Evolutionary conservation across 1,139 yeast species (phyloP), one percentile per base, ranked within the genome.

Genomic region (Saccharomycopsis hybrid): DNA sequence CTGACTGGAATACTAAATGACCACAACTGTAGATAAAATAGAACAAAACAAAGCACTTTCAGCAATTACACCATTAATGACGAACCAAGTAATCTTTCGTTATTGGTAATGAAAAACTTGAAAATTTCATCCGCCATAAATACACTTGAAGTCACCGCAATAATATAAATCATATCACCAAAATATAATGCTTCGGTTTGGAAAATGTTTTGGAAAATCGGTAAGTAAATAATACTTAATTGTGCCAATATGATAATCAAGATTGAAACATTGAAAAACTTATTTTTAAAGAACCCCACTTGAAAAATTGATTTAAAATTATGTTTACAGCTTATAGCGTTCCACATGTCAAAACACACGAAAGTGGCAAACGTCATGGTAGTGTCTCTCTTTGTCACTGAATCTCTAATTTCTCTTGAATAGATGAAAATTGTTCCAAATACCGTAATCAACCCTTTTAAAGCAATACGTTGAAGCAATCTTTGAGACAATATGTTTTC

Each of bases 281-380:
- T 79, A 68, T 92, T 92, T 9, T 75, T 70, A 62, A 86, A 70
- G 33, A 76, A 56, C 0, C 97, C 97, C 54, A 89, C 63, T 60
- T 85, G 85, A 60, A 87, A 83, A 18, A 85, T 77, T 2, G 95
- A 85, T 64, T 87, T 89, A 44, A 88, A 76, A 55, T 83, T 76
- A 56, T 94, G 95, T 61, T 97, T 87, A 65, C 96, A 90, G 7
- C 96, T 72, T 57, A 92, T 73, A 0, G 97, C 98, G 65, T 89
- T 92, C 70, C 92, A 92, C 95, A 92, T 85, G 66, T 92, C 98
- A 62, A 82, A 92, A 52, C 90, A 72, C 9, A 92, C 97, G 68
- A 92, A 92, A 64, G 97, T 87, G 0, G 97, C 92, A 62, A 92
- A 92, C 0, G 97, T 89, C 96, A 92, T 90, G n/a, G 98, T 92